Evolutionary conservation across 2,329 filamentous ascomycete genomes (phyloP), one percentile per base, ranked within the genome.

Genomic region (Epicoccum nigrum): DNA sequence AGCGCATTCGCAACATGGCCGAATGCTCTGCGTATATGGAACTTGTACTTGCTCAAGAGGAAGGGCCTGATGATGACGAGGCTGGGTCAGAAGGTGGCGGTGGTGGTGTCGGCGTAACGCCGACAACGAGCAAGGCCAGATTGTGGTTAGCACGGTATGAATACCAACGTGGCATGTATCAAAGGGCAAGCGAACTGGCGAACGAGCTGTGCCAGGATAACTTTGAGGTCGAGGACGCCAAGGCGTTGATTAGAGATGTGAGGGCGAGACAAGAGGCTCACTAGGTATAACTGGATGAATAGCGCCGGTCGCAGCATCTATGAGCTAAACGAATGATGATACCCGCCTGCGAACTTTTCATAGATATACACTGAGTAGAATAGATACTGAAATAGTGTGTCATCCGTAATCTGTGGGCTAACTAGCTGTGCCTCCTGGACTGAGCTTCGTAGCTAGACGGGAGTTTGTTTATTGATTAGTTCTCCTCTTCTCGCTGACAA

Each of bases 11-110:
- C 9, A 86, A 94, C 38, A 83, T 86, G 61, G 86, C 88, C 2
- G 90, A 97, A 69, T 89, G 92, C 5, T 90, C 90, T 25, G 86
- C 88, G 0, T 99, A 96, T 73, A 97, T 99, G 94, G 93, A 97
- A 73, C 83, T 97, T 51, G 95, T 91, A 31, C 81, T 99, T 13
- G 90, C 92, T 13, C 94, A 97, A 69, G 94, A 99, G 71, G 89
- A 92, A 37, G 92, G 92, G 0, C 58, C 76, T 15, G 75, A 80
- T 3, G 69, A 68, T 19, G 70, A 74, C 12, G 65, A 73, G 16
- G 46, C 45, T 7, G 62, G 56, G 6, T 71, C 76, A 13, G 76
- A 77, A 11, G 72, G 74, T 32, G 71, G 74, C 11, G 72, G 83
- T 51, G 84, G 91, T 51, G 84, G 91, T 0, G 90, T 90, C 0